A percentile compares a stretch with the other conserved stretches of the same genome.
phyloP scores from a whole-genome alignment of 1,139 yeast genomes.

The Lodderomyces jiufengensis region DNA sequence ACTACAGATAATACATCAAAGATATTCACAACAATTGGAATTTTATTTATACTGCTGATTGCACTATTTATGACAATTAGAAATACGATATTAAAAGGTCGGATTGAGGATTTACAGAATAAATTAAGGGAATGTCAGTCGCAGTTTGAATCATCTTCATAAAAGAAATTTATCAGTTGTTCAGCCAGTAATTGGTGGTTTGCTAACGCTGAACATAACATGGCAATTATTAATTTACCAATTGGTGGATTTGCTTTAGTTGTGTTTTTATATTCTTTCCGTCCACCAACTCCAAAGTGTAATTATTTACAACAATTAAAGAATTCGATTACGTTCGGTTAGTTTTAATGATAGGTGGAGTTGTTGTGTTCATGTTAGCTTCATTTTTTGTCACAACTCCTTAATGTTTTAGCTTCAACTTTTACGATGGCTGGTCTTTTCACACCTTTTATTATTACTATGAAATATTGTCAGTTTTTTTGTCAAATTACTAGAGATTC shows the following conservation, averaged over 20 bases:
- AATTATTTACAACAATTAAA: slow-evolving; percentile 26
- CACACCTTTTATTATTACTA: slow-evolving; percentile 24
- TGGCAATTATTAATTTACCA: slow-evolving; percentile 62
- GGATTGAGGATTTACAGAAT: too few species aligned
- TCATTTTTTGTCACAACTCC: slow-evolving; percentile 41
- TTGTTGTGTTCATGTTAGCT: slow-evolving; percentile 41
- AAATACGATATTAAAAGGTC: too few species aligned
- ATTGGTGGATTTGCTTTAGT: slow-evolving; percentile 32
- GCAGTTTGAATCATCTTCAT: too few species aligned
- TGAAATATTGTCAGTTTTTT: slow-evolving; percentile 31
- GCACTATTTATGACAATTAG: too few species aligned
- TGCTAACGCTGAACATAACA: slow-evolving; percentile 35
- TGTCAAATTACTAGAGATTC: slow-evolving; percentile 35
- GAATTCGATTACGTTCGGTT: slow-evolving; percentile 51
- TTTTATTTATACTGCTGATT: too few species aligned
- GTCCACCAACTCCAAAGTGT: slow-evolving; percentile 31
- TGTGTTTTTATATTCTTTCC: slow-evolving; percentile 25
- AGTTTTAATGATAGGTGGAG: slow-evolving; percentile 40
- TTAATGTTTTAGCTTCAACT: slow-evolving; percentile 23
- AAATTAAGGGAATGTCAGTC: too few species aligned
- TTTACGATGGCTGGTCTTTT: slow-evolving; percentile 21
- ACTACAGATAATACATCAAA: too few species aligned
- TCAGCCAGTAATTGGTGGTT: slow-evolving; percentile 58
- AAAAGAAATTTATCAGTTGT: too few species aligned
- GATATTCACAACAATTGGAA: too few species aligned